Evolutionary conservation across 805 yeast genomes (phyloP), one percentile per base, ranked within the genome.

Genomic region (Wickerhamiella azyma): DNA sequence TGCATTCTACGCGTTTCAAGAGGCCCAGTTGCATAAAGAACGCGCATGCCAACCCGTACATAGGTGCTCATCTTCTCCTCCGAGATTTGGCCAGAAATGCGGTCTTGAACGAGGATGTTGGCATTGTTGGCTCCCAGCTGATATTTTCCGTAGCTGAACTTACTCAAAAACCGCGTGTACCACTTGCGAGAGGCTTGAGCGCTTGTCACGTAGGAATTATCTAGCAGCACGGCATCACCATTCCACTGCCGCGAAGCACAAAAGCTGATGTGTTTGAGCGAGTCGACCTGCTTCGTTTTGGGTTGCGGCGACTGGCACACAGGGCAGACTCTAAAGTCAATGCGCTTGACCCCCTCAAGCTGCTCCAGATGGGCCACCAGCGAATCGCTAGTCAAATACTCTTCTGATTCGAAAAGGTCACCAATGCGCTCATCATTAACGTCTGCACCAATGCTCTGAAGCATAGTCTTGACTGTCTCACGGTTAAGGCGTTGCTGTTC

Each of bases 41-140:
- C 63, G 38, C 96, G 63, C 45, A 89, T 89, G 0, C 97, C 98
- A 32, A 92, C 59, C 41, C 96, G 69, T 9, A 92, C 92, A 55
- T 84, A 84, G 1, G 83, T 76, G 48, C 88, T 79, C 83, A 92
- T 89, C 56, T 85, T 85, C 56, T 89, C 98, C 59, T 89, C 97
- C 57, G 82, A 63, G n/a, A 89, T 76, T 39, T 84, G 72, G 0
- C 98, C 98, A 0, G 96, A 80, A 14, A 73, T 68, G 50, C 98
- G 70, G 60, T 92, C 96, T 61, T 92, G 97, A 2, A 89, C 96
- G 42, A 92, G 67, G 26, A 92, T 89, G 58, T 89, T 89, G 9
- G 96, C 98, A 41, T 94, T 85, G 58, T 89, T 85, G 19, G 80
- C 78, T 2, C 96, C 96, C 32, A 89, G 64, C 41, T 78, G 77